Conservation (phyloP, 495 filamentous ascomycete genomes). For the Annulohypoxylon nitens region DNA sequence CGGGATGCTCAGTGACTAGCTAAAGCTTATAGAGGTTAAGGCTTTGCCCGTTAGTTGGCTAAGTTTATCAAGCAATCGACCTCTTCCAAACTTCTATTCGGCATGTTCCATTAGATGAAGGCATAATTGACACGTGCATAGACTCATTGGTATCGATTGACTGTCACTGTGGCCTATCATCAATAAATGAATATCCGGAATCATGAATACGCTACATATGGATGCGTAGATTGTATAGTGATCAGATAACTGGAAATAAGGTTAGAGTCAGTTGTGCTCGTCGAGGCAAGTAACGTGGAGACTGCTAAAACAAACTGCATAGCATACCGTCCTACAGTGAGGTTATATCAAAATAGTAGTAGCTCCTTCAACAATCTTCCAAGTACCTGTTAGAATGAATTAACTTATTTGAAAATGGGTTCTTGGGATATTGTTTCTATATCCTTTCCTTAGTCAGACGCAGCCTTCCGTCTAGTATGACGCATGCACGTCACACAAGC, state of each 20-base stretch:
- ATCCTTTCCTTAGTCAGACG: background rate
- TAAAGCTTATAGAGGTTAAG: background rate
- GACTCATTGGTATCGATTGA: background rate
- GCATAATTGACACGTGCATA: background rate
- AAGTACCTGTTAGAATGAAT: too few species aligned
- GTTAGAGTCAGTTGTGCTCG: background rate
- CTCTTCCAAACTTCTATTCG: background rate
- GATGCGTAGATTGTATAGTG: background rate
- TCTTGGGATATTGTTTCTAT: too few species aligned
- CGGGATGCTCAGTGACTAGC: background rate
- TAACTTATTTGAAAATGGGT: too few species aligned
- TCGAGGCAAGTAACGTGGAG: conserved; percentile 3
- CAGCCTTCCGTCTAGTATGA: conserved; percentile 35
- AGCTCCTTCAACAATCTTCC: too few species aligned
- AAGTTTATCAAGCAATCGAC: background rate
- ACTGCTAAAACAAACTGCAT: background rate
- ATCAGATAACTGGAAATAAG: background rate
- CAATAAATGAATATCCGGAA: background rate
- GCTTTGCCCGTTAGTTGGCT: background rate
- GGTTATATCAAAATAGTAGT: too few species aligned
- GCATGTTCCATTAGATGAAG: background rate
- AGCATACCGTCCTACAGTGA: too few species aligned
- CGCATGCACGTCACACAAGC: conserved; percentile 34
- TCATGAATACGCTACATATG: background rate
- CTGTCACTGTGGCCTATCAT: background rate